These are phyloP conservation scores for Ascoidea tarda DNA, from an alignment of 805 yeast species.

Conservation along the genomic window DNA sequence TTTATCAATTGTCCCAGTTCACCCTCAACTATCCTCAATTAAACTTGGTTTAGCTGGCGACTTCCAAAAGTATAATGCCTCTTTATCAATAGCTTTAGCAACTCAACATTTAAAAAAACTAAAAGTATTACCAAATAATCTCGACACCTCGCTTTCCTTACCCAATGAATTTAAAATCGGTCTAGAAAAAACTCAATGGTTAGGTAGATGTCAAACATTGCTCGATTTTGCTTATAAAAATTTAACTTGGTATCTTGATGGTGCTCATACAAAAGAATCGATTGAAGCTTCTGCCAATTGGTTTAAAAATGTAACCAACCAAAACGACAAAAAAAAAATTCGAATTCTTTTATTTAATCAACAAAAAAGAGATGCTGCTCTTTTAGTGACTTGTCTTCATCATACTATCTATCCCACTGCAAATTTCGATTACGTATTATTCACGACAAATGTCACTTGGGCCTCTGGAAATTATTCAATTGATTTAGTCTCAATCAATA, in stretches of 20 bases:
- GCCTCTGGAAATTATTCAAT: slow-evolving; percentile 62
- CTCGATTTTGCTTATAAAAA: slow-evolving; percentile 24
- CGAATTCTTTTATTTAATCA: slow-evolving; percentile 74
- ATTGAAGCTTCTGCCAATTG: slow-evolving; percentile 71
- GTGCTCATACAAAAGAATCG: slow-evolving; percentile 91
- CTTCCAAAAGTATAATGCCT: slow-evolving; percentile 77
- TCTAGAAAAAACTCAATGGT: slow-evolving; percentile 63
- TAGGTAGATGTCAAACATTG: slow-evolving; percentile 87
- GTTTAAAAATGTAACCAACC: slow-evolving; percentile 31
- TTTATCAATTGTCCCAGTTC: slow-evolving; percentile 36
- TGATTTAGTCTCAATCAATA: slow-evolving; percentile 79
- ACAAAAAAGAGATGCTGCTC: slow-evolving; percentile 77
- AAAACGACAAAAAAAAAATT: slow-evolving; percentile 16
- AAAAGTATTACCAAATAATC: slow-evolving; percentile 23
- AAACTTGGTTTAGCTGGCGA: slow-evolving; percentile 69
- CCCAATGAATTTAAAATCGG: slow-evolving; percentile 45
- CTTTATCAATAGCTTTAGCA: slow-evolving; percentile 68
- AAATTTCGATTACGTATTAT: slow-evolving; percentile 62
- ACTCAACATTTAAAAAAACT: slow-evolving; percentile 40
- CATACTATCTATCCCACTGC: slow-evolving; percentile 25
- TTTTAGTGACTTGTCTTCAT: slow-evolving; percentile 41
- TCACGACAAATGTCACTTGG: slow-evolving; percentile 91
- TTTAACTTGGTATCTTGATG: slow-evolving; percentile 79
- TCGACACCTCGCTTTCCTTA: slow-evolving; percentile 14
- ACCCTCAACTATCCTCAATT: slow-evolving; percentile 19